These are phyloP conservation scores for Geum urbanum DNA, from an alignment of 306 rosid genomes.

Conservation along the genomic window DNA sequence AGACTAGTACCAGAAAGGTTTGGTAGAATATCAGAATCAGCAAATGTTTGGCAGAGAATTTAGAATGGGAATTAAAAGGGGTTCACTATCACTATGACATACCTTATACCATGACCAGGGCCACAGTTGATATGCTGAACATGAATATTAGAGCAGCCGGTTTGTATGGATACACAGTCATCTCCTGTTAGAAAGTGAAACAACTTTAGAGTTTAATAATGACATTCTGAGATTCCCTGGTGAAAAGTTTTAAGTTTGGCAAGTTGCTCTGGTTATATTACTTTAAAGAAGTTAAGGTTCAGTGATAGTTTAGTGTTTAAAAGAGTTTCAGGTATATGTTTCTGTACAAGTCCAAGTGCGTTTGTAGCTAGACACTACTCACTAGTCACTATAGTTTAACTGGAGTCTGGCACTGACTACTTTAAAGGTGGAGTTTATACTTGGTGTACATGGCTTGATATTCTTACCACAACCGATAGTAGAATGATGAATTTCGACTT, in stretches of 20 bases:
- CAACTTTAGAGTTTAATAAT: neutral
- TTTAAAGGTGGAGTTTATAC: neutral
- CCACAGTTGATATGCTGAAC: constrained; percentile 85
- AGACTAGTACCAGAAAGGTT: constrained; percentile 38
- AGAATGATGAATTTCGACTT: constrained; percentile 75
- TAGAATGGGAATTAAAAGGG: neutral
- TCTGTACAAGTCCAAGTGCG: constrained; percentile 33
- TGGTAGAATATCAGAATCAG: neutral
- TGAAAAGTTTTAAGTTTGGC: constrained; percentile 26
- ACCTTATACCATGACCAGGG: constrained; percentile 99
- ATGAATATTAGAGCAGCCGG: constrained; percentile 86
- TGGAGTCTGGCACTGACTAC: neutral
- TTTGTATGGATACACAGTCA: constrained; percentile 97
- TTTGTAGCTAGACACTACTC: constrained; percentile 19
- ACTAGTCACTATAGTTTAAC: constrained; percentile 14
- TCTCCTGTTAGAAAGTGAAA: constrained; percentile 55
- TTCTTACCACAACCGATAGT: constrained; percentile 61
- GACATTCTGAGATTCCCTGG: constrained; percentile 14
- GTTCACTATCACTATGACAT: neutral
- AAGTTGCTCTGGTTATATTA: constrained; percentile 23
- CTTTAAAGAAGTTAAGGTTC: constrained; percentile 44
- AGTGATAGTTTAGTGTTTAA: constrained; percentile 46
- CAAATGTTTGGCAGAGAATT: neutral
- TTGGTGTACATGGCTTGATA: neutral
- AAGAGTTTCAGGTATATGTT: constrained; percentile 20